phyloP scores from a whole-genome alignment of 441 rosid genomes.

The Sinapis alba region DNA sequence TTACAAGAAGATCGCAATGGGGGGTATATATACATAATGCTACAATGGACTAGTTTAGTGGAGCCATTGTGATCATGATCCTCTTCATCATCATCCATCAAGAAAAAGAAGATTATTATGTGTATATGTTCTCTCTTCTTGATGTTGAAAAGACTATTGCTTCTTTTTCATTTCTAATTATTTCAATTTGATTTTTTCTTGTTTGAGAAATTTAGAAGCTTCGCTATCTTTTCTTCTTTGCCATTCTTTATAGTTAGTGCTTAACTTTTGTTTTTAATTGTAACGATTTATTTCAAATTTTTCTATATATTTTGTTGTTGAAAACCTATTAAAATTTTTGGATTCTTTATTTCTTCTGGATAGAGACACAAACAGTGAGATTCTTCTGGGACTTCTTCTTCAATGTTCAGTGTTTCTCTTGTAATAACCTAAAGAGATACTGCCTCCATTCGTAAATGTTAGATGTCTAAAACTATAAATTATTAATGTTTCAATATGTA shows the following conservation, averaged over 20 bases:
- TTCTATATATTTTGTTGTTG: background rate
- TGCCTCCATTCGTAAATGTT: too few species aligned
- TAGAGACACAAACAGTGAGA: too few species aligned
- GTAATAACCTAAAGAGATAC: too few species aligned
- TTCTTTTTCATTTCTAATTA: conserved; percentile 5
- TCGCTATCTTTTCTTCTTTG: conserved; percentile 18
- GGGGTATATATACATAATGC: conserved; percentile 40
- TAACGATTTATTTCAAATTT: background rate
- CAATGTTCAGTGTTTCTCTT: too few species aligned
- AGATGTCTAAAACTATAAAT: too few species aligned
- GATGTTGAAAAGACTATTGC: conserved; percentile 38
- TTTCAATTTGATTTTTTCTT: background rate
- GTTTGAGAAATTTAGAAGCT: conserved; percentile 18
- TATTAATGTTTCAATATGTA: too few species aligned
- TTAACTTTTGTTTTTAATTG: background rate
- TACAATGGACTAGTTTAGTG: conserved; percentile 22
- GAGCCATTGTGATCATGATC: conserved; percentile 23
- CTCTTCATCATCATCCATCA: conserved; percentile 8
- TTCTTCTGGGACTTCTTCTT: too few species aligned
- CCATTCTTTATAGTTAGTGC: conserved; percentile 15
- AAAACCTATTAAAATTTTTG: too few species aligned
- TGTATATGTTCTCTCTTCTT: conserved; percentile 27
- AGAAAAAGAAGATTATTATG: conserved; percentile 26
- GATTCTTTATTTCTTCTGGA: too few species aligned
- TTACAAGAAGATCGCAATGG: conserved; percentile 27